Conservation (phyloP, 2,329 filamentous ascomycete species). For the Verticillium nonalfalfae region DNA sequence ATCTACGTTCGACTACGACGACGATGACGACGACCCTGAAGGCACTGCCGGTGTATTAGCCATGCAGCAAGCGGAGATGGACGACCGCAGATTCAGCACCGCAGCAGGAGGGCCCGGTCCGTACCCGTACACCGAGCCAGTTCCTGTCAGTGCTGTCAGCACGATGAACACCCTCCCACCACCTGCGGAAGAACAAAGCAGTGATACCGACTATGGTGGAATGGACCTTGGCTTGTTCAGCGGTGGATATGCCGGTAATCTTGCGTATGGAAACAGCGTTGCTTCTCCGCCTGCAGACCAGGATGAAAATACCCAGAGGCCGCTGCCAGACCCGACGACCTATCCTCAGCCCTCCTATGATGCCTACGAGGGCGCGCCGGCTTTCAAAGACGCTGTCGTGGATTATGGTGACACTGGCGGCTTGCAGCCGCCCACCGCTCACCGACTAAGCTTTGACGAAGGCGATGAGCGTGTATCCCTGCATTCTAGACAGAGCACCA, state of each 20-base stretch:
- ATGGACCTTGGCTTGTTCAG: slow-evolving; percentile 72
- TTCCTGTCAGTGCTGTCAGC: slow-evolving; percentile 19
- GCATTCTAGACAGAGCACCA: slow-evolving; percentile 49
- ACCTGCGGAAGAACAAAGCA: slow-evolving; percentile 48
- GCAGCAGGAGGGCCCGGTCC: slow-evolving; percentile 17
- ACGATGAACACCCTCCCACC: slow-evolving; percentile 32
- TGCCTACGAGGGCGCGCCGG: slow-evolving; percentile 27
- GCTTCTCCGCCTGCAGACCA: slow-evolving; percentile 32
- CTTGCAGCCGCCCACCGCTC: slow-evolving; percentile 64
- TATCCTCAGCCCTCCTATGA: slow-evolving; percentile 27
- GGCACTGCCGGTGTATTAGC: slow-evolving; percentile 78
- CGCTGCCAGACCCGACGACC: slow-evolving; percentile 36
- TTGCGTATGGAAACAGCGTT: slow-evolving; percentile 43
- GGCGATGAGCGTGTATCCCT: slow-evolving; percentile 70
- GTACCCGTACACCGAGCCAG: slow-evolving; percentile 39
- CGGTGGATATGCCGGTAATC: slow-evolving; percentile 57
- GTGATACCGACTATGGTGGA: slow-evolving; percentile 65
- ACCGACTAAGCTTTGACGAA: slow-evolving; percentile 85
- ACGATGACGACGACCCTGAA: slow-evolving; percentile 82
- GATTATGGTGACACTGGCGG: slow-evolving; percentile 91
- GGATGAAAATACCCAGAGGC: slow-evolving; percentile 37
- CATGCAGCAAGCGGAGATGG: slow-evolving; percentile 77
- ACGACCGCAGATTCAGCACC: slow-evolving; percentile 54
- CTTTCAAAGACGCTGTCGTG: slow-evolving; percentile 60
- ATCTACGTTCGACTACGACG: slow-evolving; percentile 33